Evolutionary conservation across 345 rosid genomes (phyloP).

Genomic region (Firmiana major): DNA sequence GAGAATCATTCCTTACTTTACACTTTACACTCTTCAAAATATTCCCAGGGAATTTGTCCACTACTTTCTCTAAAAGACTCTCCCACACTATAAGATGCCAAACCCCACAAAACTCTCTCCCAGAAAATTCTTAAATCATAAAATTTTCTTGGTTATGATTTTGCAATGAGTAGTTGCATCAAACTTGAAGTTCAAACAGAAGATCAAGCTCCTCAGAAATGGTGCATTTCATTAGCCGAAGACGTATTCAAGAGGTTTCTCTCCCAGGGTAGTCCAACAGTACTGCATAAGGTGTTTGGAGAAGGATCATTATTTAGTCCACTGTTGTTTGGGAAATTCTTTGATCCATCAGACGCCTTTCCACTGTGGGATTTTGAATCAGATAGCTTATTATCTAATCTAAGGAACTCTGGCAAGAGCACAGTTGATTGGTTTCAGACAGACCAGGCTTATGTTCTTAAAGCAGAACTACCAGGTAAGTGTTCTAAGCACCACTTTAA

Average conservation of each 20-base stretch:
- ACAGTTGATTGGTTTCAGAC: slow-evolving; percentile 73
- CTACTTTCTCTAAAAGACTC: slow-evolving; percentile 21
- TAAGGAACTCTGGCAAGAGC: slow-evolving; percentile 56
- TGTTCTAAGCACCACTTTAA: not conserved
- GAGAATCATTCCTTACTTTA: slow-evolving; percentile 43
- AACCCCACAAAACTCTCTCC: not conserved
- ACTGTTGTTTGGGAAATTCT: slow-evolving; percentile 71
- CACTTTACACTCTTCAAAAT: slow-evolving; percentile 47
- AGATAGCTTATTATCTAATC: slow-evolving; percentile 46
- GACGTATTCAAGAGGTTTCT: slow-evolving; percentile 53
- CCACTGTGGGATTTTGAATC: slow-evolving; percentile 88
- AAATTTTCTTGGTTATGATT: slow-evolving; percentile 5
- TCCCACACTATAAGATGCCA: slow-evolving; percentile 27
- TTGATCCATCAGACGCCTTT: slow-evolving; percentile 94
- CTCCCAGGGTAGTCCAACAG: slow-evolving; percentile 34
- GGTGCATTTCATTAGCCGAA: slow-evolving; percentile 63
- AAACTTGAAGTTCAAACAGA: slow-evolving; percentile 53
- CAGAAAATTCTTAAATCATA: slow-evolving; percentile 5
- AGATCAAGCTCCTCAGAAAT: slow-evolving; percentile 61
- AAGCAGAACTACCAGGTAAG: slow-evolving; percentile 73
- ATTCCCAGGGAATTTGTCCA: slow-evolving; percentile 48
- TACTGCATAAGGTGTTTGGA: slow-evolving; percentile 55
- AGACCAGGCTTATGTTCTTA: slow-evolving; percentile 64
- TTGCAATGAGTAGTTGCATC: slow-evolving; percentile 36
- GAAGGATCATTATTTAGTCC: slow-evolving; percentile 87